Conservation (phyloP, 2,329 filamentous ascomycete genomes). For the Proliferodiscus dingleyae region DNA sequence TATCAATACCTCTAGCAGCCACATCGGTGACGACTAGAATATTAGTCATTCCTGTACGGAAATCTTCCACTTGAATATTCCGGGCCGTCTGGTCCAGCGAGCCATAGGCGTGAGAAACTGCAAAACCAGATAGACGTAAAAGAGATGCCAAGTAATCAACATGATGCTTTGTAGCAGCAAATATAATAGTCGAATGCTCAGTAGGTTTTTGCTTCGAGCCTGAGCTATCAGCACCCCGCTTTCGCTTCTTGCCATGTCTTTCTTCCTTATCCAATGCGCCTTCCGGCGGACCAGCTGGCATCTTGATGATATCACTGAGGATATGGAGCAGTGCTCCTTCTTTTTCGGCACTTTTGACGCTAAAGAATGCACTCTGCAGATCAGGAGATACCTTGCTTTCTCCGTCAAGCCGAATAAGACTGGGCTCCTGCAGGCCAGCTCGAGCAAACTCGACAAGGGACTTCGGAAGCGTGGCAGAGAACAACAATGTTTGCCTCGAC, state of each 20-base stretch:
- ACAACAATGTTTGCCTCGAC: slow-evolving; percentile 83
- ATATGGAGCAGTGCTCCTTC: slow-evolving; percentile 88
- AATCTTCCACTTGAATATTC: slow-evolving; percentile 86
- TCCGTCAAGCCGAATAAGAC: slow-evolving; percentile 81
- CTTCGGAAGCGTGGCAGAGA: slow-evolving; percentile 91
- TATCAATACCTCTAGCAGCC: slow-evolving; percentile 94
- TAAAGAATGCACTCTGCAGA: slow-evolving; percentile 92
- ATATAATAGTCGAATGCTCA: slow-evolving; percentile 89
- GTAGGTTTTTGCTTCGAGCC: slow-evolving; percentile 67
- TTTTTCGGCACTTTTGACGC: slow-evolving; percentile 86
- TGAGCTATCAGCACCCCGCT: slow-evolving; percentile 51
- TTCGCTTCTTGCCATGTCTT: slow-evolving; percentile 62
- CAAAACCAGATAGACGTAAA: slow-evolving; percentile 76
- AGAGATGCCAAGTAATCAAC: slow-evolving; percentile 86
- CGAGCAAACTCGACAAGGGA: slow-evolving; percentile 94
- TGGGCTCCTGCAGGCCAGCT: slow-evolving; percentile 88
- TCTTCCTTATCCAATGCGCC: slow-evolving; percentile 33
- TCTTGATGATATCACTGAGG: slow-evolving; percentile 85
- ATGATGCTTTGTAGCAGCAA: slow-evolving; percentile 92
- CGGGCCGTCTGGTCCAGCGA: slow-evolving; percentile 90
- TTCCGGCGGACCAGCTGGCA: slow-evolving; percentile 66
- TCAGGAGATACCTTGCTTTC: slow-evolving; percentile 96
- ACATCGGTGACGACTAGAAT: slow-evolving; percentile 96
- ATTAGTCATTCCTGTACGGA: slow-evolving; percentile 77
- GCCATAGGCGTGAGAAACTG: slow-evolving; percentile 91